A percentile compares a stretch with the other conserved stretches of the same genome.
phyloP scores from a whole-genome alignment of 148 eudicot species.

The Heliosperma pusillum region DNA sequence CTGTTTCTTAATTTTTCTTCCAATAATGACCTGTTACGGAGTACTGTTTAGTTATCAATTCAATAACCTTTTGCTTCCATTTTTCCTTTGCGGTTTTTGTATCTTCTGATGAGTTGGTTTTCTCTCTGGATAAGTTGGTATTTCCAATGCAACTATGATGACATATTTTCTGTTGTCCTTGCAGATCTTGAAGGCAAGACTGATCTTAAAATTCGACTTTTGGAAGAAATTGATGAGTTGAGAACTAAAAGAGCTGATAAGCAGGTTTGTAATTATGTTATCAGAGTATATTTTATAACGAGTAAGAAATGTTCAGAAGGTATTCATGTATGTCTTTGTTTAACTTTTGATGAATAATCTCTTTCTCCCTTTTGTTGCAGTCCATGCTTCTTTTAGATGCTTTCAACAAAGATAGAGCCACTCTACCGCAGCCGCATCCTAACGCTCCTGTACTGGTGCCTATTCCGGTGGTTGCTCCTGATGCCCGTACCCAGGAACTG shows the following conservation, averaged over 20 bases:
- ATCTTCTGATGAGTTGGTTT: background rate
- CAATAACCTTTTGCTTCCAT: background rate
- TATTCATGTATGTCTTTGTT: background rate
- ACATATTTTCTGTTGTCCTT: constrained; percentile 14
- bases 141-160: background rate
- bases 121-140: background rate
- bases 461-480: constrained; percentile 63
- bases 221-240: constrained; percentile 79
- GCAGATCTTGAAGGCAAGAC: constrained; percentile 92
- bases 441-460: constrained; percentile 70
- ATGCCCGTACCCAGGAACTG: constrained; percentile 92
- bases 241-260: constrained; percentile 85
- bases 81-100: background rate
- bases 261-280: constrained; percentile 50
- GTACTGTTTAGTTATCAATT: background rate
- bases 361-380: constrained; percentile 34
- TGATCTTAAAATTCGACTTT: constrained; percentile 68
- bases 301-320: background rate
- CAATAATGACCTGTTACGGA: background rate
- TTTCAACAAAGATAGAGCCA: constrained; percentile 90
- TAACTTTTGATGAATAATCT: background rate
- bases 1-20: background rate
- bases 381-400: constrained; percentile 91
- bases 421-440: constrained; percentile 83
- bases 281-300: background rate